These are phyloP conservation scores for Hypoxylon sp. DNA, from an alignment of 2,329 filamentous ascomycete genomes.

Conservation along the genomic window DNA sequence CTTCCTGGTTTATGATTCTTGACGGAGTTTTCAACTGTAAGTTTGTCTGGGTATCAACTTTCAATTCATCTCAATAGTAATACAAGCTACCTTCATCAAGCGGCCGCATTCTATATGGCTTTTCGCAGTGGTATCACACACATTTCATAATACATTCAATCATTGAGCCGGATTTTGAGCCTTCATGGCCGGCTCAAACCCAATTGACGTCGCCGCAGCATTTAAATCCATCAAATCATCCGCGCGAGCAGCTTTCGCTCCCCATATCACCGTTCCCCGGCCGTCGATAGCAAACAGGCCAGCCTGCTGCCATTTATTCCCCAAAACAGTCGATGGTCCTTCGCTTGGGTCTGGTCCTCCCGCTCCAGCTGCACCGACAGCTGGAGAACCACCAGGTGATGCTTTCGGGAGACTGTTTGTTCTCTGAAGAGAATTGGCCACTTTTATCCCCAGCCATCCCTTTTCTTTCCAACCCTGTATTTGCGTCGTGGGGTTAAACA, in stretches of 20 bases:
- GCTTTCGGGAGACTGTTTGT: constrained; percentile 42
- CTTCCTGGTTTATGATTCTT: no score
- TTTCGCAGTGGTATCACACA: constrained; percentile 1
- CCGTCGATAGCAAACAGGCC: constrained; percentile 62
- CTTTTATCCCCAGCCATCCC: constrained; percentile 62
- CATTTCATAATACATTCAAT: constrained; percentile 20
- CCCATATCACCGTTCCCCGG: constrained; percentile 60
- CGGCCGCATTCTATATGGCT: no score
- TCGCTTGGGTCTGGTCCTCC: constrained; percentile 47
- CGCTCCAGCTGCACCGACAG: constrained; percentile 49
- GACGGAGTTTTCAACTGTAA: no score
- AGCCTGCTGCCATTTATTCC: constrained; percentile 65
- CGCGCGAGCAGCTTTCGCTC: constrained; percentile 56
- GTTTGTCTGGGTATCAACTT: no score
- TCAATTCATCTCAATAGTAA: no score
- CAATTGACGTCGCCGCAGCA: constrained; percentile 48
- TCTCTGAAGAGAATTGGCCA: constrained; percentile 56
- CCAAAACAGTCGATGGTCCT: constrained; percentile 56
- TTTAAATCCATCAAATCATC: constrained; percentile 66
- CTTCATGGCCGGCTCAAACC: constrained; percentile 21
- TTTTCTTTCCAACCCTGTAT: constrained; percentile 62
- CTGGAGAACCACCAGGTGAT: no score
- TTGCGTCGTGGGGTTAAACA: constrained; percentile 63
- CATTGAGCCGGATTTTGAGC: background rate
- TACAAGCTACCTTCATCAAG: no score